phyloP scores from a whole-genome alignment of 805 yeast species.

The Starmerella apicola region DNA sequence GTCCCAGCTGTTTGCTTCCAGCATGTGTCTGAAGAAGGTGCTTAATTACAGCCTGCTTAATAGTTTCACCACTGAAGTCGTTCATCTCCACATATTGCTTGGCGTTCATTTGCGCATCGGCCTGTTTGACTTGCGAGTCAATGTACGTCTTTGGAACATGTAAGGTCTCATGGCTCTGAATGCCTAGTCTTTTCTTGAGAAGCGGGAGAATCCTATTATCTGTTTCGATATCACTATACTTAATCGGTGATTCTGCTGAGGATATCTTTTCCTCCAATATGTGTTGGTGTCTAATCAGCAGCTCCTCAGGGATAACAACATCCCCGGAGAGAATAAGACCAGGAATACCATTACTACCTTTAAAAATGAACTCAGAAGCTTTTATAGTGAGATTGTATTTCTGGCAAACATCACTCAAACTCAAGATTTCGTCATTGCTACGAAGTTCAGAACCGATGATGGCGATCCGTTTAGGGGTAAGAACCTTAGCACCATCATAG shows the following conservation, averaged over 20 bases:
- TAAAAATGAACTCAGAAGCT: slow-evolving; percentile 10
- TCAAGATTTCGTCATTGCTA: neutral
- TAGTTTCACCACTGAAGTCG: neutral
- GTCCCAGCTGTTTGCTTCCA: neutral
- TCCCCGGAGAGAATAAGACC: slow-evolving; percentile 8
- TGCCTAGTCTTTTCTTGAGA: slow-evolving; percentile 5
- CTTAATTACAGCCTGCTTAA: neutral
- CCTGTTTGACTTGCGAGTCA: neutral
- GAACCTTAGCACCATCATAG: slow-evolving; percentile 5
- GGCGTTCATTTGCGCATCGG: neutral
- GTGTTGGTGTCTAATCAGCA: slow-evolving; percentile 4
- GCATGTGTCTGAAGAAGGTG: neutral
- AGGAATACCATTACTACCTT: neutral
- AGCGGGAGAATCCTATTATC: slow-evolving; percentile 6
- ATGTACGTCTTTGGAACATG: slow-evolving; percentile 6
- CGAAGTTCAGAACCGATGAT: neutral
- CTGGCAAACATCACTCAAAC: slow-evolving; percentile 6
- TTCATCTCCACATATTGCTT: slow-evolving; percentile 2
- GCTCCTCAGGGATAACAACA: slow-evolving; percentile 9
- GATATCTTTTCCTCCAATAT: slow-evolving; percentile 4
- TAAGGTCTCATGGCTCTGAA: slow-evolving; percentile 1
- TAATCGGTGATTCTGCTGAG: slow-evolving; percentile 6
- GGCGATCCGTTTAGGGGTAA: slow-evolving; percentile 1
- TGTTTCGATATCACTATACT: slow-evolving; percentile 7
- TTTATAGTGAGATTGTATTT: slow-evolving; percentile 9